A percentile compares a stretch with the other conserved stretches of the same genome.
Evolutionary conservation across 768 basidiomycete species (phyloP).

Genomic region (Hygrocybe coccinea): DNA sequence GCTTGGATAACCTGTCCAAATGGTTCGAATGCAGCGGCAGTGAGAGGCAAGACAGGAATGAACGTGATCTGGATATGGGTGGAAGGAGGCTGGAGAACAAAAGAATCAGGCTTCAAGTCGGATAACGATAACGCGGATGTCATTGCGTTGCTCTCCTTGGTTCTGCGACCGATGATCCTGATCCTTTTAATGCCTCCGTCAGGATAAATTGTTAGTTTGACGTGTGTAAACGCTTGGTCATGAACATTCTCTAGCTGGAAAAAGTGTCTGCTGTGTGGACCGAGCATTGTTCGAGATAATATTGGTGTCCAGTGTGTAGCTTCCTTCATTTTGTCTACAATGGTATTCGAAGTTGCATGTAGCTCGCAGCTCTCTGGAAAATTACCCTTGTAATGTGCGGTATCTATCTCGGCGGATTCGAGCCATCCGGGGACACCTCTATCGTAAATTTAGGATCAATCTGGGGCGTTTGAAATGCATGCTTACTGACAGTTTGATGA

Average conservation of each 20-base stretch:
- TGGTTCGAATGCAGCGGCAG: slow-evolving; percentile 78
- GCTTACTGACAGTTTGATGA: slow-evolving; percentile 74
- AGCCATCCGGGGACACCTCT: slow-evolving; percentile 74
- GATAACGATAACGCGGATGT: neutral
- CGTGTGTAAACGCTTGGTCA: slow-evolving; percentile 65
- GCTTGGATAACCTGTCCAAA: slow-evolving; percentile 93
- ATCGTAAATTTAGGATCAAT: neutral
- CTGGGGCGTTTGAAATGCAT: neutral
- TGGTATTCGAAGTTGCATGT: slow-evolving; percentile 47
- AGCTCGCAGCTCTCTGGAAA: slow-evolving; percentile 87
- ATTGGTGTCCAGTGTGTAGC: slow-evolving; percentile 67
- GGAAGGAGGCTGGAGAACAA: neutral
- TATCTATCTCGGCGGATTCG: slow-evolving; percentile 84
- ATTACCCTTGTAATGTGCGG: slow-evolving; percentile 93
- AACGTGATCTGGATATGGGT: neutral
- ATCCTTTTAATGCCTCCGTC: slow-evolving; percentile 95
- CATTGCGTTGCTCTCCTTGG: slow-evolving; percentile 5
- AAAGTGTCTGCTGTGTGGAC: slow-evolving; percentile 85
- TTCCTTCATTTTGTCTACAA: slow-evolving; percentile 37
- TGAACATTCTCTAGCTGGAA: slow-evolving; percentile 73
- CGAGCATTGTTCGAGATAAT: slow-evolving; percentile 72
- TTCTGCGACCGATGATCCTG: slow-evolving; percentile 67
- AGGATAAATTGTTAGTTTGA: slow-evolving; percentile 84
- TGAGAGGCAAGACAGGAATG: slow-evolving; percentile 65
- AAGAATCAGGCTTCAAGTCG: neutral